Evolutionary conservation across 306 rosid genomes (phyloP).

Genomic region (Oemleria cerasiformis): DNA sequence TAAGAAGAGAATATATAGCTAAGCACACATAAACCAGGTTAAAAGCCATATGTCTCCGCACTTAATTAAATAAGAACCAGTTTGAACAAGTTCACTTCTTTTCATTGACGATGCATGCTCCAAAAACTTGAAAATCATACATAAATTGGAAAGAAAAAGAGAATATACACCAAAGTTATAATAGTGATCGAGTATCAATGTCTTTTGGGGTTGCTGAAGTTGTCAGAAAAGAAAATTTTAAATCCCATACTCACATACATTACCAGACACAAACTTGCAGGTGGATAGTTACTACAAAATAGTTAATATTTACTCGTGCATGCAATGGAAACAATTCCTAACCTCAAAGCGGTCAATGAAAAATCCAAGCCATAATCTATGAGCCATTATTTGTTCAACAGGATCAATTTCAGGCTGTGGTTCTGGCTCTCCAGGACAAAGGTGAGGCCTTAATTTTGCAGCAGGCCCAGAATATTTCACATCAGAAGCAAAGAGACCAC

Average conservation of each 20-base stretch:
- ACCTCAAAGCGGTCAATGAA: conserved; percentile 99
- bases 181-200: background rate
- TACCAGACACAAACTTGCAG: background rate
- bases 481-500: conserved; percentile 88
- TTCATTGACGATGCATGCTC: background rate
- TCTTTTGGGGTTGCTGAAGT: background rate
- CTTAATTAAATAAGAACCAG: background rate
- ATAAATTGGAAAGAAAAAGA: background rate
- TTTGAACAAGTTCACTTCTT: background rate
- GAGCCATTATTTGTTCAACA: conserved; percentile 90
- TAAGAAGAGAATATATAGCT: conserved; percentile 6
- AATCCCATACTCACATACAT: background rate
- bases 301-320: background rate
- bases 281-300: background rate
- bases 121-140: background rate
- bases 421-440: conserved; percentile 92
- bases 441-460: conserved; percentile 90
- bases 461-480: conserved; percentile 77
- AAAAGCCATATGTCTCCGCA: background rate
- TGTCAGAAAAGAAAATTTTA: background rate
- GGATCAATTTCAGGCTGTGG: conserved; percentile 58
- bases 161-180: background rate
- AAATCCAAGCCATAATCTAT: conserved; percentile 96
- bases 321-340: conserved; percentile 23
- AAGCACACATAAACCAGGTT: background rate